Evolutionary conservation across 1,139 yeast genomes (phyloP).

Genomic region (Hemisphaericaspora lyxosophila): DNA sequence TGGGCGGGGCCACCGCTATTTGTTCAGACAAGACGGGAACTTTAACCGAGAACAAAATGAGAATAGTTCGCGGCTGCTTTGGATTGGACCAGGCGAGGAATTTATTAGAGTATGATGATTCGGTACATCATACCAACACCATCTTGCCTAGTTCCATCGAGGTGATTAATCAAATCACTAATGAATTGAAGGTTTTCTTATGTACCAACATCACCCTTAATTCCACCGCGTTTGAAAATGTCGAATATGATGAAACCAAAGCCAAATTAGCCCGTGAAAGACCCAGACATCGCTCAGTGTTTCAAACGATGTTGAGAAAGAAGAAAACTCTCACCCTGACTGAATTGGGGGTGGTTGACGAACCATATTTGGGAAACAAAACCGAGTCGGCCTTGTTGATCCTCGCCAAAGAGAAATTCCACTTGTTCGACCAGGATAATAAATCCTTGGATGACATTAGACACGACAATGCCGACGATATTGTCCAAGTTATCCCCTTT

Average conservation of each 20-base stretch:
- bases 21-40: slow-evolving; percentile 99
- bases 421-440: slow-evolving; percentile 37
- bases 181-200: slow-evolving; percentile 38
- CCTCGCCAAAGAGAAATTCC: slow-evolving; percentile 61
- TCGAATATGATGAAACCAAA: slow-evolving; percentile 39
- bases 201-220: slow-evolving; percentile 69
- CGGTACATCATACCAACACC: slow-evolving; percentile 19
- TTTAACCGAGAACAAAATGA: slow-evolving; percentile 88
- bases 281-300: slow-evolving; percentile 30
- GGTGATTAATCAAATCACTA: slow-evolving; percentile 28
- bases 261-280: slow-evolving; percentile 27
- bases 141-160: slow-evolving; percentile 30
- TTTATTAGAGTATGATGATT: slow-evolving; percentile 44
- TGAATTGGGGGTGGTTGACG: slow-evolving; percentile 33
- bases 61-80: slow-evolving; percentile 73
- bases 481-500: slow-evolving; percentile 80
- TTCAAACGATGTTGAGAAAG: slow-evolving; percentile 18
- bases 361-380: slow-evolving; percentile 83
- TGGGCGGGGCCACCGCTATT: slow-evolving; percentile 98
- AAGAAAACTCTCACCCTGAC: slow-evolving; percentile 11
- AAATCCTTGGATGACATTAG: slow-evolving; percentile 41
- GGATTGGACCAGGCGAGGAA: slow-evolving; percentile 32
- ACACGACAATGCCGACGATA: slow-evolving; percentile 32
- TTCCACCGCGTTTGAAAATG: slow-evolving; percentile 86
- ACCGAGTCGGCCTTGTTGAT: slow-evolving; percentile 88